Conservation (phyloP, 2,329 filamentous ascomycete species). For the Fusarium xyrophilum region DNA sequence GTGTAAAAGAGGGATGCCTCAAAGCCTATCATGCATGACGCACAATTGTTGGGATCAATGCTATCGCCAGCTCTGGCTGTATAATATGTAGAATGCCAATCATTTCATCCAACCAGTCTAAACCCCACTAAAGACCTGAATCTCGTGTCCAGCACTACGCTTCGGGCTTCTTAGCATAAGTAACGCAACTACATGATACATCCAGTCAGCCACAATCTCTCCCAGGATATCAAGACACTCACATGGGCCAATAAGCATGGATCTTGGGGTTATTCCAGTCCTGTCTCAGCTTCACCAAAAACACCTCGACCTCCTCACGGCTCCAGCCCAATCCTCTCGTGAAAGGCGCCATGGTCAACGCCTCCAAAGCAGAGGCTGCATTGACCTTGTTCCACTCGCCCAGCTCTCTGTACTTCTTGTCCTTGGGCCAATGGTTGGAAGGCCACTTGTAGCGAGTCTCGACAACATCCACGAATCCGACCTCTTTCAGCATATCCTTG, state of each 20-base stretch:
- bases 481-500: conserved; percentile 50
- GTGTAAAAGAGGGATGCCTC: too few relatives aligned
- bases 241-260: conserved; percentile 36
- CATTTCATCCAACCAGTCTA: too few relatives aligned
- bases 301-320: conserved; percentile 22
- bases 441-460: conserved; percentile 57
- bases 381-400: conserved; percentile 46
- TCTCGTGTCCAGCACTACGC: neutral
- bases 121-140: neutral
- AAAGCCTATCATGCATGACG: neutral
- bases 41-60: neutral
- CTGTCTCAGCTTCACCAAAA: conserved; percentile 11
- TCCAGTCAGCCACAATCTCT: neutral
- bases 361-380: conserved; percentile 38
- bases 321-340: conserved; percentile 37
- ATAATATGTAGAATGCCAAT: rapidly evolving
- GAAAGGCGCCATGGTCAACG: conserved; percentile 41
- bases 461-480: conserved; percentile 59
- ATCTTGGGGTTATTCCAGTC: conserved; percentile 28
- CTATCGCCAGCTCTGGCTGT: rapidly evolving
- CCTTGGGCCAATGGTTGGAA: conserved; percentile 57
- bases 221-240: rapidly evolving
- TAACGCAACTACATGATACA: conserved; percentile 24
- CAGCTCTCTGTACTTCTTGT: conserved; percentile 57
- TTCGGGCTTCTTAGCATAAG: conserved; percentile 27